Base-by-base conservation (phyloP, 1,284 basidiomycete species). In the Microbotryum saponariae region DNA sequence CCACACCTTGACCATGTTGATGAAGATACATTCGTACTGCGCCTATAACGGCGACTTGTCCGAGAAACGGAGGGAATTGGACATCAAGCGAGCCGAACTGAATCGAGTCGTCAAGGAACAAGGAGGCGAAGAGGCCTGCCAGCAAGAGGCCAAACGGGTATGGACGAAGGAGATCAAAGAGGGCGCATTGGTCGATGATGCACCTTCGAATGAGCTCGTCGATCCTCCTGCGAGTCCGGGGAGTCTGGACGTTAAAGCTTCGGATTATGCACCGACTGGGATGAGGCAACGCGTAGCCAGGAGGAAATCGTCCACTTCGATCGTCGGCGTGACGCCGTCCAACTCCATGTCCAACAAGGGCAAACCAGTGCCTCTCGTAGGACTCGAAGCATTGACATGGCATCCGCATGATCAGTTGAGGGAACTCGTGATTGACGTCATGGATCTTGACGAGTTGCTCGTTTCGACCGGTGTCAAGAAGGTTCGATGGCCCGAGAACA, bases 21-120 rank as follows among this genome's bases (percentile, higher is more conserved):
- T 96, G 91, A 96, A 96, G 76, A 84, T 96, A 80, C 92, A 97
- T 77, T 96, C 91, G 20, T 98, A 97, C 77, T 84, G 91, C 77
- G 82, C 85, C 31, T 83, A 88, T 60, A 97, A 97, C 73, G 91
- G 93, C 6, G 84, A 88, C 73, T 83, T 97, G 58, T 59, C 64
- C 7, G 60, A 59, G 23, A 60, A 60, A 1, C 6, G 18, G 9
- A 33, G 50, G 6, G 53, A 82, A 55, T 79, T 83, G 4, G 72
- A 80, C 53, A 65, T 67, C 10, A 62, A 81, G 7, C 74, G 83
- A 12, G 64, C 71, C 5, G 71, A 78, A 33, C 79, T 90, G 20
- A 79, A 78, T 27, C 67, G 75, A 7, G 79, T 80, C 6, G 78
- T 84, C 0, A 74, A 78, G 1, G 74, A 77, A 16, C 75, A 79